Evolutionary conservation across 495 filamentous ascomycete genomes (phyloP).

Genomic region (Chlorociboria aeruginascens): DNA sequence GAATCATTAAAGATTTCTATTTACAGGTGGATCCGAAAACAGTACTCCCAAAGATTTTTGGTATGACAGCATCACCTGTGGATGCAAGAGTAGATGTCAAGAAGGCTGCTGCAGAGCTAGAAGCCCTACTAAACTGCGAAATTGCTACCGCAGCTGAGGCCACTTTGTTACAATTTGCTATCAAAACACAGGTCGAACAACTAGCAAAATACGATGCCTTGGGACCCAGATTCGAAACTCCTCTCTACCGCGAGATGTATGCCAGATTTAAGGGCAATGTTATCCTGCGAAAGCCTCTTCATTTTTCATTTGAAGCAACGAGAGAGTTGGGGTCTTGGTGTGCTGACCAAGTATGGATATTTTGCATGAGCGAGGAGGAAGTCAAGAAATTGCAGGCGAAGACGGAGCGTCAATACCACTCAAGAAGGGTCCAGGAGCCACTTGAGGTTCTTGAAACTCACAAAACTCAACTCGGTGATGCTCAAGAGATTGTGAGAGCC

Average conservation of each 20-base stretch:
- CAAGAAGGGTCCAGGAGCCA: slow-evolving; percentile 19
- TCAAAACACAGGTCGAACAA: slow-evolving; percentile 44
- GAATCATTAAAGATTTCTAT: slow-evolving; percentile 87
- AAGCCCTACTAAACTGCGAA: slow-evolving; percentile 61
- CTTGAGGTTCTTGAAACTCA: slow-evolving; percentile 35
- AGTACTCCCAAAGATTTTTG: slow-evolving; percentile 69
- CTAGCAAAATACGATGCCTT: slow-evolving; percentile 45
- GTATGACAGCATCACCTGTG: slow-evolving; percentile 97
- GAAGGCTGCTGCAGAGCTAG: slow-evolving; percentile 64
- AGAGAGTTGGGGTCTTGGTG: slow-evolving; percentile 76
- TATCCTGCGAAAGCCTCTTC: slow-evolving; percentile 46
- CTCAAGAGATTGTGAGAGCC: slow-evolving; percentile 39
- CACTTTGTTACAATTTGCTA: slow-evolving; percentile 43
- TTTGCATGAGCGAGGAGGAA: slow-evolving; percentile 56
- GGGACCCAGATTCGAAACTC: slow-evolving; percentile 44
- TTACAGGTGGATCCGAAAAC: slow-evolving; percentile 26
- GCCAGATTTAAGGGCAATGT: slow-evolving; percentile 41
- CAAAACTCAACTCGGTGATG: slow-evolving; percentile 44
- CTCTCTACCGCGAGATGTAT: slow-evolving; percentile 46
- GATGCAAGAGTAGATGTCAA: slow-evolving; percentile 65
- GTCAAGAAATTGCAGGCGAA: slow-evolving; percentile 47
- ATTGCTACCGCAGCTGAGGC: slow-evolving; percentile 74
- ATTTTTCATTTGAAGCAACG: slow-evolving; percentile 42
- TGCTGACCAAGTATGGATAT: slow-evolving; percentile 69
- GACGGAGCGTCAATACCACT: slow-evolving; percentile 32